Conservation (phyloP, 768 basidiomycete genomes). For the Lentinula aciculospora region DNA sequence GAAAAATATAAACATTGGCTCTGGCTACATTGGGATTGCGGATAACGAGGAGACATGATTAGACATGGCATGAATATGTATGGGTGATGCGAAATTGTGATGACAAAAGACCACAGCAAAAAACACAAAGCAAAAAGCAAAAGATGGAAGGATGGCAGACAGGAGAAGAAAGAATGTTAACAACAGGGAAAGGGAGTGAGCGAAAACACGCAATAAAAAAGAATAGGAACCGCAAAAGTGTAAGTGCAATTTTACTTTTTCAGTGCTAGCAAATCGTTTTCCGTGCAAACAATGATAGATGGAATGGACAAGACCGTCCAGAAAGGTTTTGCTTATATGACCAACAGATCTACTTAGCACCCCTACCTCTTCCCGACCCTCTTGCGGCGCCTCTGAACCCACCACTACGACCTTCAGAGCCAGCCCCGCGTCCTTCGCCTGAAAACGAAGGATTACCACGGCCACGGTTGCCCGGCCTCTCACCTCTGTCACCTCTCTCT, state of each 20-base stretch:
- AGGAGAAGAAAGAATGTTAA: not conserved
- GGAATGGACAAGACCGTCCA: not conserved
- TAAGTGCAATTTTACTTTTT: no score
- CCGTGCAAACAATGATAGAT: not conserved
- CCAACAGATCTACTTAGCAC: not conserved
- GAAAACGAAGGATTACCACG: slow-evolving; percentile 20
- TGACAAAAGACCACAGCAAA: not conserved
- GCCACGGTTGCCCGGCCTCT: slow-evolving; percentile 37
- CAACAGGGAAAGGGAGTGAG: not conserved
- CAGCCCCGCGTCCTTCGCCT: slow-evolving; percentile 17
- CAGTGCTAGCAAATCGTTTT: not conserved
- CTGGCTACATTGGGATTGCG: not conserved
- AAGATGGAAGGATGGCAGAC: not conserved
- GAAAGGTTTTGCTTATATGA: not conserved
- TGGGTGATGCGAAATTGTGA: not conserved
- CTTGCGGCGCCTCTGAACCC: slow-evolving; percentile 3
- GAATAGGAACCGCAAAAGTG: not conserved
- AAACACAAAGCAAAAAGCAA: not conserved
- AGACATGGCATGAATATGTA: not conserved
- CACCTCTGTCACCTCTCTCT: slow-evolving; percentile 62
- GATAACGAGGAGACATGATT: not conserved
- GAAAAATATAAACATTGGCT: not conserved
- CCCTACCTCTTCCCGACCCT: slow-evolving; percentile 7
- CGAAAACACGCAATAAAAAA: no score
- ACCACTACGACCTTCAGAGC: slow-evolving; percentile 9